Evolutionary conservation across 148 eudicot species (phyloP), one percentile per base, ranked within the genome.

Genomic region (Rheum nobile): DNA sequence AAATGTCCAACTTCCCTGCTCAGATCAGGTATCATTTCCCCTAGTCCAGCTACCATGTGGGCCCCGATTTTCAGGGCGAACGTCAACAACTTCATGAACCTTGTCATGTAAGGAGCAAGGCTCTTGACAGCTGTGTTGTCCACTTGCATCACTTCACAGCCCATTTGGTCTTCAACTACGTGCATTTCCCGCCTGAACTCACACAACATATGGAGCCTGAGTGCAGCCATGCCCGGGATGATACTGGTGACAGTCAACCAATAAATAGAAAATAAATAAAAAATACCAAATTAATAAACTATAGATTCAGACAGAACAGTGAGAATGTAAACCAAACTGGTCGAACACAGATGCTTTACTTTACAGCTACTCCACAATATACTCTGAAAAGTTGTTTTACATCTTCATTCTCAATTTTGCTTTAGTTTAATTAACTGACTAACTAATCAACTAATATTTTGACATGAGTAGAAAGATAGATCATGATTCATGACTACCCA

Each of bases 21-120:
- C 71, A 95, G 79, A 80, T 95, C 90, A 41, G 98, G 98, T 82
- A 95, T 95, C 96, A 91, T 76, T 57, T 83, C 75, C 55, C 98
- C 97, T 96, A 95, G 83, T 21, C 98, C 97, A 68, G 81, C 84
- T 68, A 90, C 97, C 75, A 95, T 82, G 76, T 95, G 98, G 38
- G 97, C 89, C 35, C 98, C 97, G 43, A 95, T 91, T 78, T 91
- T 91, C 71, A 95, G 79, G 8, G 97, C 96, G 79, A 95, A 95
- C 32, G 98, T 95, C 63, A 95, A 16, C 55, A 95, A 80, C 72
- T 73, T 89, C 98, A 90, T 91, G 85, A 95, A 95, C 79, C 83
- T 86, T 34, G 86, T 89, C 91, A 86, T 90, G 79, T 95, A 86
- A 8, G 98, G 98, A 44, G 97, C 97, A 67, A 95, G 79, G 75